These are phyloP conservation scores for Leptographium lundbergii DNA, from an alignment of 2,329 filamentous ascomycete species.

Conservation along the genomic window DNA sequence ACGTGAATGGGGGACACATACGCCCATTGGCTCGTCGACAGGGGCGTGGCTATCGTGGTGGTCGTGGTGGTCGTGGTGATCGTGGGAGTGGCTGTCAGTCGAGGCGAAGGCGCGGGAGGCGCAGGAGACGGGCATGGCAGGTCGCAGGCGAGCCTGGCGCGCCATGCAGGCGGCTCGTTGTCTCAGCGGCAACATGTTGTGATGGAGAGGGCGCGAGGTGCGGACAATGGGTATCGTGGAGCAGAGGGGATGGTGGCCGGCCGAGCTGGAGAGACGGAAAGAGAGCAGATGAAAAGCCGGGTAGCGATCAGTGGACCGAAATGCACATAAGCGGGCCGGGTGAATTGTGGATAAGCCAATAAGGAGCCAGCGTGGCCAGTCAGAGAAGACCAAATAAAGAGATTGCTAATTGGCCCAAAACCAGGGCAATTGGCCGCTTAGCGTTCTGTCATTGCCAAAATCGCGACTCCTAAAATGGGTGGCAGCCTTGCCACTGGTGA, in stretches of 20 bases:
- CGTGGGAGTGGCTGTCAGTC: slow-evolving; percentile 11
- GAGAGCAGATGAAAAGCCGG: not conserved
- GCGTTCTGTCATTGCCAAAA: not conserved
- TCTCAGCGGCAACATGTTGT: slow-evolving; percentile 25
- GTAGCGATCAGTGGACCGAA: not conserved
- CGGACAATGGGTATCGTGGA: not conserved
- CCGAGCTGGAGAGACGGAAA: not conserved
- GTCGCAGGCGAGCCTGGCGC: slow-evolving; percentile 20
- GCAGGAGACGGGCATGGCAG: slow-evolving; percentile 17
- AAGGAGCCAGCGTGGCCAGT: slow-evolving; percentile 6
- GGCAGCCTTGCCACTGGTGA: not conserved
- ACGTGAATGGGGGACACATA: slow-evolving; percentile 23
- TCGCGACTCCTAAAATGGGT: not conserved
- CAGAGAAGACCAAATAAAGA: slow-evolving; percentile 8
- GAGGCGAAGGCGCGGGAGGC: slow-evolving; percentile 40
- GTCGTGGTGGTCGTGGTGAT: slow-evolving; percentile 7
- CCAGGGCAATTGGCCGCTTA: slow-evolving; percentile 1
- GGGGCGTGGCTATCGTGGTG: slow-evolving; percentile 27
- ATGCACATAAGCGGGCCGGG: not conserved
- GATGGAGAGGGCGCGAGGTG: not conserved
- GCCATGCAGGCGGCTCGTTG: slow-evolving; percentile 23
- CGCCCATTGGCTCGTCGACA: slow-evolving; percentile 40
- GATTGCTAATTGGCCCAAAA: slow-evolving; percentile 8
- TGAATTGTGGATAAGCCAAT: not conserved
- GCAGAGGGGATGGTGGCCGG: not conserved